A percentile compares a stretch with the other conserved stretches of the same genome.
Evolutionary conservation across 2,329 filamentous ascomycete genomes (phyloP).

Genomic region (Clarireedia homoeocarpa): DNA sequence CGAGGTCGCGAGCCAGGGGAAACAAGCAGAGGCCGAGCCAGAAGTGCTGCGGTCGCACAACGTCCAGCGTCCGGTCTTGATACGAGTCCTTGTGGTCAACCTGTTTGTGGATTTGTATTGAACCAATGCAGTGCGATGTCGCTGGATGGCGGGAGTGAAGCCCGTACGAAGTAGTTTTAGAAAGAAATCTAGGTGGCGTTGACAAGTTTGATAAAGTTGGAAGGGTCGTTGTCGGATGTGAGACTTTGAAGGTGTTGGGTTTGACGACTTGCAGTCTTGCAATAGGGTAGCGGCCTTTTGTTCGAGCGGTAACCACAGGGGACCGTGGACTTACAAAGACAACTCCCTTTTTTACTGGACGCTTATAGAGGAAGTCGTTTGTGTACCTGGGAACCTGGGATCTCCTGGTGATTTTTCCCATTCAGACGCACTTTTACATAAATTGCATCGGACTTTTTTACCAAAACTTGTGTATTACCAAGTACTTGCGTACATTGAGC

Average conservation of each 20-base stretch:
- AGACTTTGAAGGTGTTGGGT: neutral
- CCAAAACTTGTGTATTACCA: too few species aligned
- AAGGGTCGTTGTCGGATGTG: neutral
- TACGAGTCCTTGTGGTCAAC: neutral
- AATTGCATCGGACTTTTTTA: too few species aligned
- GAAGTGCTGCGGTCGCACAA: neutral
- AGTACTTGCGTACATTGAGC: too few species aligned
- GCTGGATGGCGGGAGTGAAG: too few species aligned
- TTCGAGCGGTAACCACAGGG: neutral
- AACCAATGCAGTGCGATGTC: too few species aligned
- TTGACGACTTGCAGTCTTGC: neutral
- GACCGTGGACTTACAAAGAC: neutral
- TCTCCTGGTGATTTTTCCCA: too few species aligned
- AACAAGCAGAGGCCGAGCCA: neutral
- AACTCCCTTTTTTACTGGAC: neutral
- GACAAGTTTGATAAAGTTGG: neutral
- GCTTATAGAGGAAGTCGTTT: too few species aligned
- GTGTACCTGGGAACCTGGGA: too few species aligned
- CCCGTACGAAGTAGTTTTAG: too few species aligned
- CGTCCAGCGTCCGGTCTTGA: neutral
- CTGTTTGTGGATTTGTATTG: neutral
- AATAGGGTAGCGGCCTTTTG: slow-evolving; percentile 2
- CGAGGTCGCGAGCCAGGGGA: neutral
- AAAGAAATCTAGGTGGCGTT: neutral
- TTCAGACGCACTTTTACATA: too few species aligned